Evolutionary conservation across 129 eudicot genomes (phyloP), one percentile per base, ranked within the genome.

Genomic region (Arctium minus): DNA sequence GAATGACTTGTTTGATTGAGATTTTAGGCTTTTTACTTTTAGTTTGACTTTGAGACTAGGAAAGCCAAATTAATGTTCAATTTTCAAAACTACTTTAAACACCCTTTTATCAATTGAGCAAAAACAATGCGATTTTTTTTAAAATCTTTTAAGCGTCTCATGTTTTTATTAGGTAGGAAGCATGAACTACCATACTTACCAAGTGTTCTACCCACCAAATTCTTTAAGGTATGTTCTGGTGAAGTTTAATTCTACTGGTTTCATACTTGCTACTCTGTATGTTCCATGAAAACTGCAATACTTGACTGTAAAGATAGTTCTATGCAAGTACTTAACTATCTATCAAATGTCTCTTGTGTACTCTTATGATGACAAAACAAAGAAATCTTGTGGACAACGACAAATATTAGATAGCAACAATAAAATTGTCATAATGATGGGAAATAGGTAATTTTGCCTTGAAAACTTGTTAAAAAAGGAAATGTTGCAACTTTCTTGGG

Each of bases 161-260:
- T 72, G 64, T 67, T 65, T 79, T 84, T 27, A 73, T 33, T 68
- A 79, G 87, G 84, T 65, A 33, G 60, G 80, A 79, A 73, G 70
- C 75, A 79, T 65, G 76, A 22, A 32, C 64, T 31, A 39, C 72
- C 36, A 2, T 78, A 8, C 71, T 73, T 62, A 39, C 80, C 40
- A 62, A 78, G 70, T 64, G 68, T 22, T 73, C 75, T 12, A 32
- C 35, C 75, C 32, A 22, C 46, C 68, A 79, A 79, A 73, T 62
- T 48, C 22, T 84, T 44, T 27, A 30, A 8, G 80, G 87, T 79
- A 84, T 73, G 75, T 56, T 65, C 44, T 79, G 8, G 8, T n/a
- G 62, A 70, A 83, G 15, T 73, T 77, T 36, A 70, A 38, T 38
- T 17, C 8, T 42, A 70, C 6, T 44, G 75, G 39, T 46, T 12